Evolutionary conservation across 1,284 basidiomycete genomes (phyloP), one percentile per base, ranked within the genome.

Genomic region (Cystobasidium pallidum): DNA sequence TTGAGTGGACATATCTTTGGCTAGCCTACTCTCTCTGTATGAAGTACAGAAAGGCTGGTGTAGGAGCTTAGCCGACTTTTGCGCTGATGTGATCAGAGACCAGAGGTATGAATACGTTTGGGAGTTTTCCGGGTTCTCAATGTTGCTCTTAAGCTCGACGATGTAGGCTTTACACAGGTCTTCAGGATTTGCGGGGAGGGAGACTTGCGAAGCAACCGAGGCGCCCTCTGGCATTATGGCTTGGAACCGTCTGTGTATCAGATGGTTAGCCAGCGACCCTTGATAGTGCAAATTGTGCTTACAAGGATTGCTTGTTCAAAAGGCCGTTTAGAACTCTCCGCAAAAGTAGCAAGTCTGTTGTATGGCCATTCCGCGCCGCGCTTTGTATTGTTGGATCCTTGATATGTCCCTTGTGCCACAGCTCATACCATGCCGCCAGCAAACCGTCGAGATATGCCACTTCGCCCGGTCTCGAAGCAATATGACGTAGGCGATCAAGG

Each of bases 281-380:
- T 10, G 15, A 61, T 11, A 32, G 8, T 3, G 54, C 30, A 19
- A 15, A 43, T 1, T 66, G 30, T n/a, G 49, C 68, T 17, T 39
- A 71, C 68, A 71, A 24, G 6, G 68, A 63, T 21, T 63, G 68
- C 26, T 71, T 71, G 39, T 71, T 71, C 47, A 71, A 15, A 15
- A 36, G 45, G n/a, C 45, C 62, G 21, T 51, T 36, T n/a, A 64
- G 30, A 3, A 64, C 30, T 13, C 62, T 17, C 13, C 43, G 62
- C 28, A 64, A 24, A 11, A 64, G 62, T 6, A 51, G 34, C 68
- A 63, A 45, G 43, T 17, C 36, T 55, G n/a, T n/a, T n/a, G n/a
- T 64, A 4, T 11, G 24, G 24, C 15, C 62, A 21, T 36, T 51
- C 15, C 62, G 62, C 17, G 34, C 13, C n/a, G 62, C 62, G 3